Conservation (phyloP, 148 eudicot species). For the Cornus suecica region DNA sequence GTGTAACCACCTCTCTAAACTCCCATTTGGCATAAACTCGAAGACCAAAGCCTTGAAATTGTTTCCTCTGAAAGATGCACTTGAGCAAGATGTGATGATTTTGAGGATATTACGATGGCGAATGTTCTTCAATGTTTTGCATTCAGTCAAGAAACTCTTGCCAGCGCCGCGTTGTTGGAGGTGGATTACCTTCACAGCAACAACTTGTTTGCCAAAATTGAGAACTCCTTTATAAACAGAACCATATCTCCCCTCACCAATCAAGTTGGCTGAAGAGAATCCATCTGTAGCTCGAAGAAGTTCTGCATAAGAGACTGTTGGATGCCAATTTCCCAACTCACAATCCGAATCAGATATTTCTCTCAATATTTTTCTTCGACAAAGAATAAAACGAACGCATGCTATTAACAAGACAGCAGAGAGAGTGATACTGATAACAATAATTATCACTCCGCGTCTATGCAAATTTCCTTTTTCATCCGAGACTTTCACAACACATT, state of each 20-base stretch:
- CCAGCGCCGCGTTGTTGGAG: conserved; percentile 4
- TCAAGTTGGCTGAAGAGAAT: conserved; percentile 9
- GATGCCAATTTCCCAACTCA: background rate
- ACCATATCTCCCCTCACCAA: conserved; percentile 9
- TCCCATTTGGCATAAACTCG: conserved; percentile 20
- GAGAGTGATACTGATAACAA: background rate
- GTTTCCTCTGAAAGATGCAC: background rate
- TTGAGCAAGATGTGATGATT: conserved; percentile 14
- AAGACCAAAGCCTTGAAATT: conserved; percentile 19
- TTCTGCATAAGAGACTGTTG: conserved; percentile 7
- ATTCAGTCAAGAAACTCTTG: conserved; percentile 12
- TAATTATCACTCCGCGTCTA: background rate
- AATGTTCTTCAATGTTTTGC: conserved; percentile 9
- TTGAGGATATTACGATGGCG: conserved; percentile 13
- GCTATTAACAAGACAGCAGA: background rate
- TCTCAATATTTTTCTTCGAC: background rate
- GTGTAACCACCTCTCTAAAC: conserved; percentile 14
- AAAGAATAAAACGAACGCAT: background rate
- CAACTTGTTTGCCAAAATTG: background rate
- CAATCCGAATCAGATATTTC: background rate
- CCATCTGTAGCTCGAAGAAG: conserved; percentile 14
- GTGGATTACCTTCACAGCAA: conserved; percentile 17
- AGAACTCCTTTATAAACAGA: conserved; percentile 8
- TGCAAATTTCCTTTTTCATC: background rate
- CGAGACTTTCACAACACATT: background rate